These are phyloP conservation scores for Pogostemon cablin DNA, from an alignment of 257 asterid genomes.

Conservation along the genomic window DNA sequence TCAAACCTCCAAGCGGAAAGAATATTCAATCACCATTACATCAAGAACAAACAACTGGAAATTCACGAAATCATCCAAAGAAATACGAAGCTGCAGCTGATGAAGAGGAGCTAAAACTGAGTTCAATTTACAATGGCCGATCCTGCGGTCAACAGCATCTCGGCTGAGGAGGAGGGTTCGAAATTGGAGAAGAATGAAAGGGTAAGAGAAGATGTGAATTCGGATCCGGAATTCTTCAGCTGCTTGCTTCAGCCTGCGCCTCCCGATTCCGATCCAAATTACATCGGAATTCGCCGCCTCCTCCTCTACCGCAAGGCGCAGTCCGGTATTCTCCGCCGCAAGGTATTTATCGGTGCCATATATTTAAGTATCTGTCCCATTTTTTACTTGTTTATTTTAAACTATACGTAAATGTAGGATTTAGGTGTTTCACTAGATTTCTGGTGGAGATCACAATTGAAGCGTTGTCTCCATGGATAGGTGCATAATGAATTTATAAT, in stretches of 20 bases:
- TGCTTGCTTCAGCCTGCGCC: conserved; percentile 93
- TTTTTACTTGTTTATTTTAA: conserved; percentile 12
- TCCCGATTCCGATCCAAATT: conserved; percentile 75
- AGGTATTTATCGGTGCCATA: conserved; percentile 50
- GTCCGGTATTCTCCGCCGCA: conserved; percentile 74
- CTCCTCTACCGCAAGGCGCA: conserved; percentile 85
- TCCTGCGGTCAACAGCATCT: conserved; percentile 42
- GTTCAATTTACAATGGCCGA: conserved; percentile 55
- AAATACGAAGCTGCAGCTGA: conserved; percentile 21
- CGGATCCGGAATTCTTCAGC: conserved; percentile 81
- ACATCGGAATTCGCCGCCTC: conserved; percentile 92
- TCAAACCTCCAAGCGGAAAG: conserved; percentile 20
- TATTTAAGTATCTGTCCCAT: neutral
- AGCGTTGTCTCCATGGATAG: conserved; percentile 8
- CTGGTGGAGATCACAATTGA: conserved; percentile 21
- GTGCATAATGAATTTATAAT: conserved; percentile 10
- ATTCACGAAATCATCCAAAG: conserved; percentile 7
- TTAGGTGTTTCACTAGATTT: conserved; percentile 26
- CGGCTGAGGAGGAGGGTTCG: conserved; percentile 42
- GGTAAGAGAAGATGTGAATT: conserved; percentile 38
- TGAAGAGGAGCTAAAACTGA: conserved; percentile 32
- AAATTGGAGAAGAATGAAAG: conserved; percentile 38
- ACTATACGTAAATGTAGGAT: conserved; percentile 8
- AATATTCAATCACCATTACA: conserved; percentile 1
- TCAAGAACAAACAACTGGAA: neutral